phyloP scores from a whole-genome alignment of 768 basidiomycete species.

The Neoboletus brunneissimus region DNA sequence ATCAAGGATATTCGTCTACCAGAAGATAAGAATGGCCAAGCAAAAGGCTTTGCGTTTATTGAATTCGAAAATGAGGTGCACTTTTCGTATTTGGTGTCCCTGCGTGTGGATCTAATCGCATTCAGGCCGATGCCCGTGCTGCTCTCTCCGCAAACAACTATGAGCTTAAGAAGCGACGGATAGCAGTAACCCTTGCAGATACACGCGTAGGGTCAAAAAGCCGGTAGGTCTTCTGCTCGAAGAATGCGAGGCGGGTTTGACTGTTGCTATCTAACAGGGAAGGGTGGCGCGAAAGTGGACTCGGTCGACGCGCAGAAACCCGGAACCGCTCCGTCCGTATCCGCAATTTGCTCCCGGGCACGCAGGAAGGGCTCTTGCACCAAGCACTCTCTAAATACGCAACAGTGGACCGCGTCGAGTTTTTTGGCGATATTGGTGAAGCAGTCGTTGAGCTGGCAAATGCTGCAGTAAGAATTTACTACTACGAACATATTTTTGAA shows the following conservation, averaged over 20 bases:
- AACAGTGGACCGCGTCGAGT: slow-evolving; percentile 67
- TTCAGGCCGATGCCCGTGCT: slow-evolving; percentile 63
- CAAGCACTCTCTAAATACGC: slow-evolving; percentile 82
- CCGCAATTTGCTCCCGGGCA: slow-evolving; percentile 65
- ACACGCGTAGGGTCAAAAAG: slow-evolving; percentile 55
- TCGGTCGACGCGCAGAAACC: slow-evolving; percentile 52
- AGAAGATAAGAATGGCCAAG: slow-evolving; percentile 62
- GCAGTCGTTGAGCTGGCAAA: slow-evolving; percentile 66
- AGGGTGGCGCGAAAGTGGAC: slow-evolving; percentile 50
- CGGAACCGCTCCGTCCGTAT: slow-evolving; percentile 74
- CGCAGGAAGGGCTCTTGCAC: slow-evolving; percentile 90
- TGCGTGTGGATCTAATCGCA: neutral
- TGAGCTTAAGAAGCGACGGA: slow-evolving; percentile 86
- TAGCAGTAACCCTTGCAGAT: slow-evolving; percentile 86
- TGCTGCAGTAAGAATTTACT: slow-evolving; percentile 49
- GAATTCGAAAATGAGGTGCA: slow-evolving; percentile 82
- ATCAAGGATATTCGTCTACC: slow-evolving; percentile 82
- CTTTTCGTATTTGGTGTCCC: neutral
- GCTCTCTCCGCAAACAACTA: slow-evolving; percentile 81
- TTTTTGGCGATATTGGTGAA: slow-evolving; percentile 60
- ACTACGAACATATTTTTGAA: neutral
- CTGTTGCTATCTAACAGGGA: slow-evolving; percentile 30
- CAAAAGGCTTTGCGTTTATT: slow-evolving; percentile 88
- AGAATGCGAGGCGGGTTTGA: neutral
- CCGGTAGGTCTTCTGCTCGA: slow-evolving; percentile 40